Evolutionary conservation across 2,329 filamentous ascomycete genomes (phyloP).

Genomic region (Diplodia seriata): DNA sequence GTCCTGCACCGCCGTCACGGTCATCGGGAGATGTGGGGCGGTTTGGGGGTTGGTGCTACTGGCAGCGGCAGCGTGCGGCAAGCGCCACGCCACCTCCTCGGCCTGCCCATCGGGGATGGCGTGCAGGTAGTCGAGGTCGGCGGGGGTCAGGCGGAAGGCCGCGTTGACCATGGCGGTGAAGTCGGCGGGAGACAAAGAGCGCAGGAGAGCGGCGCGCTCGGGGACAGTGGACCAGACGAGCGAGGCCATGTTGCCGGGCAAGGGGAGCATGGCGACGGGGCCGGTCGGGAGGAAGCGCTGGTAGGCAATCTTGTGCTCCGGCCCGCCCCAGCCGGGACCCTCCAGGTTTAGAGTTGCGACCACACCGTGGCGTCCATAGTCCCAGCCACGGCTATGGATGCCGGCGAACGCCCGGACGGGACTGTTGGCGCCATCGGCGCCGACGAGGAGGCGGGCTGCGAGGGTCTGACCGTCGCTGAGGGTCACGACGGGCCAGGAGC

Average conservation of each 20-base stretch:
- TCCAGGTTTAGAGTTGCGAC: slow-evolving; percentile 85
- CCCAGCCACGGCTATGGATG: slow-evolving; percentile 88
- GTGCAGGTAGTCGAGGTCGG: slow-evolving; percentile 86
- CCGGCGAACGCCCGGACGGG: slow-evolving; percentile 89
- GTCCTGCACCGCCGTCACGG: slow-evolving; percentile 74
- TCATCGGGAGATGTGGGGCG: slow-evolving; percentile 63
- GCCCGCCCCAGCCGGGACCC: slow-evolving; percentile 50
- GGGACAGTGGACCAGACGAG: slow-evolving; percentile 96
- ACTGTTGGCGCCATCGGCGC: slow-evolving; percentile 93
- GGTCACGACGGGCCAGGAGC: slow-evolving; percentile 84
- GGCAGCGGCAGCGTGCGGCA: slow-evolving; percentile 64
- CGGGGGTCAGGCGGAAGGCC: slow-evolving; percentile 80
- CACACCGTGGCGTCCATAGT: slow-evolving; percentile 88
- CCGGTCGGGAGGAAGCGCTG: slow-evolving; percentile 94
- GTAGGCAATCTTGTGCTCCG: slow-evolving; percentile 75
- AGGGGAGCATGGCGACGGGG: slow-evolving; percentile 86
- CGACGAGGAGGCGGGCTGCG: slow-evolving; percentile 83
- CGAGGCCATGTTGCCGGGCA: slow-evolving; percentile 82
- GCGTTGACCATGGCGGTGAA: slow-evolving; percentile 92
- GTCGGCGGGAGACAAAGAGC: slow-evolving; percentile 73
- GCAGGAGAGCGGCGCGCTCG: slow-evolving; percentile 77
- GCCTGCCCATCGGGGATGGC: slow-evolving; percentile 59
- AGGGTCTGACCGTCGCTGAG: slow-evolving; percentile 72
- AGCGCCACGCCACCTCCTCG: slow-evolving; percentile 68
- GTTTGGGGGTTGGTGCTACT: slow-evolving; percentile 39